These are phyloP conservation scores for Phytopythium delawarense DNA, from an alignment of 352 stramenopile genomes.

Conservation along the genomic window DNA sequence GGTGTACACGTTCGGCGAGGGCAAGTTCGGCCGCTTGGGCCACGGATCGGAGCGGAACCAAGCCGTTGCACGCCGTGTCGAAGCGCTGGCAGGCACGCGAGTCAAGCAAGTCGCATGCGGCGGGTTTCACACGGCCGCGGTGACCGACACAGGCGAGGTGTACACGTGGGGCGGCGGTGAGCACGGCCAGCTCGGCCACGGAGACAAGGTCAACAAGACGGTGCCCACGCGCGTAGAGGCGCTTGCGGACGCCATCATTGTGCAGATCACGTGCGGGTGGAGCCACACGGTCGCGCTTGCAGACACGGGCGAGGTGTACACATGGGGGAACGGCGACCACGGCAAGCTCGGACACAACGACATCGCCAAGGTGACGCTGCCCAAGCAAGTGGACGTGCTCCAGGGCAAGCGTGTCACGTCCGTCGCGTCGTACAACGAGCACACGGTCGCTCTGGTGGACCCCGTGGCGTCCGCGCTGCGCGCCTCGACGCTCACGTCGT, in stretches of 20 bases:
- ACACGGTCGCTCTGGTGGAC: constrained; percentile 92
- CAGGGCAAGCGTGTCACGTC: constrained; percentile 92
- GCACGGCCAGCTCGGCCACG: constrained; percentile 95
- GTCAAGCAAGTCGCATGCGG: constrained; percentile 87
- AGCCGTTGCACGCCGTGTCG: constrained; percentile 64
- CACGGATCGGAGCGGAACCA: constrained; percentile 86
- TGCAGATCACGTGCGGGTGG: constrained; percentile 96
- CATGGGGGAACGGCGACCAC: constrained; percentile 92
- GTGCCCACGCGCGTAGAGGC: constrained; percentile 90
- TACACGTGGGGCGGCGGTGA: constrained; percentile 90
- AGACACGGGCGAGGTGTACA: constrained; percentile 90
- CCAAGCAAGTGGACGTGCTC: constrained; percentile 90
- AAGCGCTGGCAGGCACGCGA: constrained; percentile 61
- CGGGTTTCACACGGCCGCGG: constrained; percentile 84
- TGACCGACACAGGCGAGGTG: constrained; percentile 82
- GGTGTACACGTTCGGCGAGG: constrained; percentile 93
- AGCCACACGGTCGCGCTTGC: constrained; percentile 95
- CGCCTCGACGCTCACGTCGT: constrained; percentile 77
- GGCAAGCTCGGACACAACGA: constrained; percentile 95
- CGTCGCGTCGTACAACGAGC: constrained; percentile 97
- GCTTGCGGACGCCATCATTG: constrained; percentile 84
- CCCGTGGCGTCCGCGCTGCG: constrained; percentile 63
- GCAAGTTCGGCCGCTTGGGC: constrained; percentile 86
- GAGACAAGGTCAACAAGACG: constrained; percentile 95
- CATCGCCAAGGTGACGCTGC: constrained; percentile 93